Base-by-base conservation (phyloP, 1,284 basidiomycete genomes). In the Rhodotorula sp. region DNA sequence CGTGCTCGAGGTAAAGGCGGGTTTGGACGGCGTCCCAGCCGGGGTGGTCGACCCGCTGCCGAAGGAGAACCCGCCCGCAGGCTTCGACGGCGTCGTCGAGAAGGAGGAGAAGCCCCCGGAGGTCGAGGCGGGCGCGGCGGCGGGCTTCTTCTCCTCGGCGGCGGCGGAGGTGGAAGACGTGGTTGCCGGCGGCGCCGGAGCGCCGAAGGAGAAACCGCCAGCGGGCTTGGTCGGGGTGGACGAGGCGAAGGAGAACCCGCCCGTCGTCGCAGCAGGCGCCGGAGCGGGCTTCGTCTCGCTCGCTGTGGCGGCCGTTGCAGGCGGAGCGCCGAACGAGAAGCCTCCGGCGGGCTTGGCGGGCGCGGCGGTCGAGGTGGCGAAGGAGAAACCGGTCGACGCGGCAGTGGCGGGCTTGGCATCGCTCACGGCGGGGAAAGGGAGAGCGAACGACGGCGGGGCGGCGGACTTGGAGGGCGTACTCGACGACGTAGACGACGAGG, bases 261-360 rank as follows among this genome's bases (percentile, higher is more conserved):
- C 55, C n/a, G 56, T 27, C 37, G 27, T 50, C 6, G 29, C 21
- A 1, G 54, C 27, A 1, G 61, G n/a, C 46, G 5, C 25, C 27
- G 22, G 56, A n/a, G n/a, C n/a, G n/a, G n/a, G 27, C 6, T n/a
- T 29, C n/a, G 50, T 9, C 22, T 22, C 22, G 3, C 17, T 34
- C 22, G 22, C 22, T n/a, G n/a, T n/a, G n/a, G n/a, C n/a, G 41
- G 54, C 21, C 21, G 34, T 17, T 32, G n/a, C n/a, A n/a, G 54
- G n/a, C 32, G 36, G 15, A 21, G 15, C 44, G 15, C 25, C 61
- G 50, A 62, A 53, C 6, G 50, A 53, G 50, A 53, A 53, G 39
- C n/a, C n/a, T n/a, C n/a, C n/a, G n/a, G 63, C 34, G 3, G 69
- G 44, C 46, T 64, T 63, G 39, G 46, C 36, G n/a, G n/a, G n/a